phyloP scores from a whole-genome alignment of 305 asterid genomes.

The Withania somnifera region DNA sequence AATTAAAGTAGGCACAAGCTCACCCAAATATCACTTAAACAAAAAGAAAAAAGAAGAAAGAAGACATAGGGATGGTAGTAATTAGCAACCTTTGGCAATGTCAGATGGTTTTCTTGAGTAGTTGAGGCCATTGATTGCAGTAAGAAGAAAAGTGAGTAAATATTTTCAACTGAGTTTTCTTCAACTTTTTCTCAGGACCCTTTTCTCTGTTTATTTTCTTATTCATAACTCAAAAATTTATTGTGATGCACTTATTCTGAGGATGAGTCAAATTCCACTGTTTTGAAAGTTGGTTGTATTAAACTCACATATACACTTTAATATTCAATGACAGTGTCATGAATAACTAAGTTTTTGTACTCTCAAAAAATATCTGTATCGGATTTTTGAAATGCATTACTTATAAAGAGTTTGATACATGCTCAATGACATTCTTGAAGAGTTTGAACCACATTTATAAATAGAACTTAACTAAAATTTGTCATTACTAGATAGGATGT shows the following conservation, averaged over 20 bases:
- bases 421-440: too few species aligned
- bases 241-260: neutral
- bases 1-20: neutral
- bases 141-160: neutral
- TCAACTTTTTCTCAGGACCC: neutral
- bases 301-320: neutral
- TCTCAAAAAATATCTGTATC: too few species aligned
- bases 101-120: neutral
- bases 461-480: too few species aligned
- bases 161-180: neutral
- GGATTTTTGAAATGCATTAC: too few species aligned
- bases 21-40: neutral
- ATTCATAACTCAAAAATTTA: neutral
- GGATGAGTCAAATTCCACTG: neutral
- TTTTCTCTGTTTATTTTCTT: neutral
- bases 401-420: too few species aligned
- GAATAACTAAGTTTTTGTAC: too few species aligned
- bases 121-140: neutral
- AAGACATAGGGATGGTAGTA: neutral
- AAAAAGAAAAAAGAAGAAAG: neutral
- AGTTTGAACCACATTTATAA: too few species aligned
- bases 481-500: too few species aligned
- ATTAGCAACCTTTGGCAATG: neutral
- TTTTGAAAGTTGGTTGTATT: neutral
- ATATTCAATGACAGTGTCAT: neutral